Evolutionary conservation across 2,329 filamentous ascomycete genomes (phyloP), one percentile per base, ranked within the genome.

Genomic region (Fusarium virguliforme): DNA sequence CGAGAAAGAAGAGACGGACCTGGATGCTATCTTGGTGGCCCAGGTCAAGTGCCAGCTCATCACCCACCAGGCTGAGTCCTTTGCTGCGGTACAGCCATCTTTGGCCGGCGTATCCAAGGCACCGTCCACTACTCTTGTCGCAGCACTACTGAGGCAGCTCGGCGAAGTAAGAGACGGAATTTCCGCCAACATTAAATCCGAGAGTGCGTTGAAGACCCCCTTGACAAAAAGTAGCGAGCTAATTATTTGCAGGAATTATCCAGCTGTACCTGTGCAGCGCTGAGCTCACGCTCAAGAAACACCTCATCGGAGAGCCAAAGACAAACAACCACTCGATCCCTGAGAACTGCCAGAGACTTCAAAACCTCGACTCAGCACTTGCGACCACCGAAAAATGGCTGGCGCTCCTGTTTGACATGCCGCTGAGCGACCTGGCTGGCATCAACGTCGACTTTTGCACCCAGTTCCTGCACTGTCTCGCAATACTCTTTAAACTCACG

Each of bases 391-490:
- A 70, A 26, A 40, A 26, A 24, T 70, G 67, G 43, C 32, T 72
- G 4, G 35, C 12, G 7, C 28, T 62, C 4, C 35, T 67, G 8
- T 40, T 46, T 10, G 62, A 62, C 3, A 37, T 63, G 48, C 46
- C 59, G 1, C 46, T 70, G 3, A 34, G 28, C 18, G 58, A 60
- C n/a, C 61, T 67, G 58, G 10, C 59, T 6, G 69, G 68, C 6
- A 59, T 70, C 13, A 67, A n/a, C 12, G 71, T 73, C 35, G 71
- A 73, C 26, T 35, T 40, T 12, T 73, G 67, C 35, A 66, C 62
- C 1, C 66, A 72, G 26, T 58, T 72, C 15, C 60, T 56, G 1
- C 64, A 70, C 30, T 65, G 64, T 18, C 15, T 73, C 2, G 62
- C 70, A 5, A 62, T 70, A 13, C 56, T 72, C 7, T 72, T 70